A percentile compares a stretch with the other conserved stretches of the same genome.
Conservation (phyloP, 2,329 filamentous ascomycete species). For the Penicillium sp. region DNA sequence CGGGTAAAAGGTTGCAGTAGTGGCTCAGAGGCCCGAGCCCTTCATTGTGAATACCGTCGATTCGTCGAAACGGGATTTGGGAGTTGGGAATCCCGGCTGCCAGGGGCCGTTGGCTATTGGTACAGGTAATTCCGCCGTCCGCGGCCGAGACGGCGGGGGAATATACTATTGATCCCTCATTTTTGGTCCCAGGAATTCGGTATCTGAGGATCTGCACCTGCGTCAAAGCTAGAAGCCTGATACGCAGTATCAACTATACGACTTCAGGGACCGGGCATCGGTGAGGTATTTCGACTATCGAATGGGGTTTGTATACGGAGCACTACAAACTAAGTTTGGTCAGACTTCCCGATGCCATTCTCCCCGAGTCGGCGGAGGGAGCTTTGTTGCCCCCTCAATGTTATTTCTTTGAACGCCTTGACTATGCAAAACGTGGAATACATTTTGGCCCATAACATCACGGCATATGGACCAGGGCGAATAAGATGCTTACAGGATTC, state of each 20-base stretch:
- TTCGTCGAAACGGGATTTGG: not conserved
- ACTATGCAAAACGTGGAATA: too few relatives aligned
- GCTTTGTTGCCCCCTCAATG: not conserved
- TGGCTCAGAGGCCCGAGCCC: conserved; percentile 10
- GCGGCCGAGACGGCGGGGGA: not conserved
- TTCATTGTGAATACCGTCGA: not conserved
- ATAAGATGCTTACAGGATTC: conserved; percentile 1
- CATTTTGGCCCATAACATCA: not conserved
- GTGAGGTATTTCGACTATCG: not conserved
- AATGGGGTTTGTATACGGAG: not conserved
- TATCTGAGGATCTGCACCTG: not conserved
- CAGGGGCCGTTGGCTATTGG: not conserved
- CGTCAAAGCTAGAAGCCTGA: not conserved
- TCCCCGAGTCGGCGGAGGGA: not conserved
- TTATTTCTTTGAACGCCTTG: not conserved
- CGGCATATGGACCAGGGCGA: not conserved
- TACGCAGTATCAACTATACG: not conserved
- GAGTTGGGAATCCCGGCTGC: not conserved
- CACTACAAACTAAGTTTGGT: not conserved
- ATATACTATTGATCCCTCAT: not conserved
- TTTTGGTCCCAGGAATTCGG: not conserved
- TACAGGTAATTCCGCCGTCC: not conserved
- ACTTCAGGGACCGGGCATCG: not conserved
- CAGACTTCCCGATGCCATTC: not conserved
- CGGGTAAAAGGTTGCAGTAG: not conserved